phyloP scores from a whole-genome alignment of 768 basidiomycete species.

The Tylopilus sp. region DNA sequence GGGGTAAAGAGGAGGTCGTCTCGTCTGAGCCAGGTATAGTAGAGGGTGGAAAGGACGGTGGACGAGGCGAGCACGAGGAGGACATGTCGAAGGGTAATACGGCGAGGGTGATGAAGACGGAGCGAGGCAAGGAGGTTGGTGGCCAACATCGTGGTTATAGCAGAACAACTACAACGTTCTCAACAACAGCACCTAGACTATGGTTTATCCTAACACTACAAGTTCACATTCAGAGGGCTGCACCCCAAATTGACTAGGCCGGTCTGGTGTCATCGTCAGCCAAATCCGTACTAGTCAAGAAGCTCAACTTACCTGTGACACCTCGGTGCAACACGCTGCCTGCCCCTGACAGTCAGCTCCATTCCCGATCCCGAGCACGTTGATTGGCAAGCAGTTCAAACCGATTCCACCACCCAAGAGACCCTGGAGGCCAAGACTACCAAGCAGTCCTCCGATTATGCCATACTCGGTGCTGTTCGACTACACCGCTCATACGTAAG shows the following conservation, averaged over 20 bases:
- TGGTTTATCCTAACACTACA: not conserved
- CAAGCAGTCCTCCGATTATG: not conserved
- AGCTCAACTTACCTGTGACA: not conserved
- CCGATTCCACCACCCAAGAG: slow-evolving; percentile 5
- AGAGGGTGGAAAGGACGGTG: slow-evolving; percentile 11
- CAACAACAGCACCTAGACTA: not conserved
- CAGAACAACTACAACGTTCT: too few species aligned
- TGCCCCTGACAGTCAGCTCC: not conserved
- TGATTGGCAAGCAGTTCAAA: not conserved
- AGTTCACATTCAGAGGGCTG: slow-evolving; percentile 7
- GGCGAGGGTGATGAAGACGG: slow-evolving; percentile 1
- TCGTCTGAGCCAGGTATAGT: slow-evolving; percentile 12
- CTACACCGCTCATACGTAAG: slow-evolving; percentile 2
- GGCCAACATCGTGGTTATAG: slow-evolving; percentile 6
- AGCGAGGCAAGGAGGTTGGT: not conserved
- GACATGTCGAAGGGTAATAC: slow-evolving; percentile 17
- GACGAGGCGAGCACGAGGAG: slow-evolving; percentile 12
- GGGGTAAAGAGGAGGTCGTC: not conserved
- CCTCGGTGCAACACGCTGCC: slow-evolving; percentile 9
- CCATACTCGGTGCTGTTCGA: not conserved
- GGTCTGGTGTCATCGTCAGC: slow-evolving; percentile 1
- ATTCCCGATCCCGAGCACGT: slow-evolving; percentile 3
- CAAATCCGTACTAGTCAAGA: too few species aligned
- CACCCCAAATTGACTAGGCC: slow-evolving; percentile 15
- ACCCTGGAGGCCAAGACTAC: not conserved